phyloP scores from a whole-genome alignment of 768 basidiomycete genomes.

The Agrocybe praecox region DNA sequence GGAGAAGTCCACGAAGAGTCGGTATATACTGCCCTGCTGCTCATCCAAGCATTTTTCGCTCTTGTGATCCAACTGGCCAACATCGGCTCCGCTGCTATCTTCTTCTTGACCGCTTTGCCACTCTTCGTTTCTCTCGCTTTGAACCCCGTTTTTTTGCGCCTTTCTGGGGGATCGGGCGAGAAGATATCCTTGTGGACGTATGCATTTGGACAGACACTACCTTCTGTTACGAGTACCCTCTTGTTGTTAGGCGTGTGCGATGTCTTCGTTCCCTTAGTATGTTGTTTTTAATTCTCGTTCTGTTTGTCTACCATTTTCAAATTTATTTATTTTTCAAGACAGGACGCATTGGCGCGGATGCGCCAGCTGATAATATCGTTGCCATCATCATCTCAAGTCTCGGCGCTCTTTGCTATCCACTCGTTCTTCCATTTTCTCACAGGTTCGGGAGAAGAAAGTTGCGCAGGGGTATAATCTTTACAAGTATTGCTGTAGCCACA shows the following conservation, averaged over 20 bases:
- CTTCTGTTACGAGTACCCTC: conserved; percentile 59
- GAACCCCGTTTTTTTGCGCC: conserved; percentile 40
- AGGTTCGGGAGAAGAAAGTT: conserved; percentile 54
- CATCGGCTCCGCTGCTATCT: conserved; percentile 78
- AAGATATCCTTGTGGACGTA: conserved; percentile 63
- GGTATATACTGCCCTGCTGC: conserved; percentile 58
- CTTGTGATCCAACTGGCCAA: conserved; percentile 61
- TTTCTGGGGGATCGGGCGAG: conserved; percentile 22
- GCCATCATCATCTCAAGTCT: conserved; percentile 71
- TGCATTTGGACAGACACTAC: conserved; percentile 56
- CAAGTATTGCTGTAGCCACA: conserved; percentile 47
- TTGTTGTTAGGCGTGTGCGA: conserved; percentile 67
- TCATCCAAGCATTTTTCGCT: conserved; percentile 61
- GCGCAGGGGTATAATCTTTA: conserved; percentile 40
- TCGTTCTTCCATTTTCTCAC: conserved; percentile 71
- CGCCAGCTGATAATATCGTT: conserved; percentile 88
- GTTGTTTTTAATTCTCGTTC: conserved; percentile 20
- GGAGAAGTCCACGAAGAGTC: conserved; percentile 60
- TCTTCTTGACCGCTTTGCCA: conserved; percentile 63
- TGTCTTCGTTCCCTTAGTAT: conserved; percentile 87
- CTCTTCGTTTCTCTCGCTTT: conserved; percentile 58
- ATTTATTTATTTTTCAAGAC: conserved; percentile 45
- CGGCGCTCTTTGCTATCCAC: conserved; percentile 59
- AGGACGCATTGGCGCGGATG: conserved; percentile 80
- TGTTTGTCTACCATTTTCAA: neutral